A percentile compares a stretch with the other conserved stretches of the same genome.
Conservation (phyloP, 1,139 yeast genomes). For the Blastobotrys capitulatus region DNA sequence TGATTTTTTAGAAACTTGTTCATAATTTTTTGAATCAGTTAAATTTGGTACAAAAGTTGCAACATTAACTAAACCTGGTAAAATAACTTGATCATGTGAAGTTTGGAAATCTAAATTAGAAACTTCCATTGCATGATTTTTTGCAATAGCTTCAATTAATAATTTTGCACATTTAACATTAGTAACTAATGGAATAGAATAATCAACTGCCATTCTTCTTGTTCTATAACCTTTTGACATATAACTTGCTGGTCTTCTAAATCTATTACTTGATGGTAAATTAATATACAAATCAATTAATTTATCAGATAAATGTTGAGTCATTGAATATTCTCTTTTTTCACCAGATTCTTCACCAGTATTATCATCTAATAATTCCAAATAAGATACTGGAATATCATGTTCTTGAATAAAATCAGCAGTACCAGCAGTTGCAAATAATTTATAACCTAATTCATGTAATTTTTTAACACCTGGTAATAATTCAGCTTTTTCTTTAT, state of each 20-base stretch:
- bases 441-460: slow-evolving; percentile 76
- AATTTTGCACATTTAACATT: slow-evolving; percentile 97
- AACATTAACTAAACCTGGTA: slow-evolving; percentile 85
- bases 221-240: slow-evolving; percentile 97
- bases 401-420: slow-evolving; percentile 97
- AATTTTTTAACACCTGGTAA: slow-evolving; percentile 82
- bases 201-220: slow-evolving; percentile 99
- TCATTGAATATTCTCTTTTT: slow-evolving; percentile 91
- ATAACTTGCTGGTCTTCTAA: slow-evolving; percentile 98
- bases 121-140: slow-evolving; percentile 61
- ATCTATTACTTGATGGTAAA: slow-evolving; percentile 93
- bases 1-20: slow-evolving; percentile 62
- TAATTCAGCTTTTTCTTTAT: slow-evolving; percentile 90
- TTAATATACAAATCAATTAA: slow-evolving; percentile 94
- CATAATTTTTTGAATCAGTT: slow-evolving; percentile 48
- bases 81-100: slow-evolving; percentile 71
- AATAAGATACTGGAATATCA: slow-evolving; percentile 86
- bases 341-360: slow-evolving; percentile 47
- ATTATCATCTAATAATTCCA: slow-evolving; percentile 64
- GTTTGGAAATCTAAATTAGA: slow-evolving; percentile 83
- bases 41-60: slow-evolving; percentile 73
- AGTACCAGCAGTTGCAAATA: slow-evolving; percentile 98
- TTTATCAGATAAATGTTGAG: slow-evolving; percentile 95
- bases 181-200: slow-evolving; percentile 94
- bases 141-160: slow-evolving; percentile 85